A percentile compares a stretch with the other conserved stretches of the same genome.
Evolutionary conservation across 2,329 filamentous ascomycete species (phyloP).

Genomic region (Reticulascus tulasneorum): DNA sequence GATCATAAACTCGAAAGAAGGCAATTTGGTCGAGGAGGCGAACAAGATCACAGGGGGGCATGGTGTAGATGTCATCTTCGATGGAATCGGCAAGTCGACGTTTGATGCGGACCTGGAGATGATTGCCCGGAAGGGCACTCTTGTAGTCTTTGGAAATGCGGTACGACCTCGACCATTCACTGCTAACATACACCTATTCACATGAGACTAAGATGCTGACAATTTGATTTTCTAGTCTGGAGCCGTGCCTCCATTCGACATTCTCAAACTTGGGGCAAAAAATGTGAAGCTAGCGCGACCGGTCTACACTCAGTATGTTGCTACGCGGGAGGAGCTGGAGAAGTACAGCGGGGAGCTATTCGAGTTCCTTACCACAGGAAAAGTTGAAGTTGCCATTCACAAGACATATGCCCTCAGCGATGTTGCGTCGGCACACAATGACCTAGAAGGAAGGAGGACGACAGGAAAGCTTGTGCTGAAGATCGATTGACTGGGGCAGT

Average conservation of each 20-base stretch:
- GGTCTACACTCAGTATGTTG: conserved; percentile 66
- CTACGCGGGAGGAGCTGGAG: conserved; percentile 66
- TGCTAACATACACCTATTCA: no score
- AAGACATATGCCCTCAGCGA: conserved; percentile 74
- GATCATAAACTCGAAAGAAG: conserved; percentile 63
- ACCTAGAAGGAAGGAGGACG: conserved; percentile 78
- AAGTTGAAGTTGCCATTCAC: conserved; percentile 70
- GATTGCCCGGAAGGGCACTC: conserved; percentile 70
- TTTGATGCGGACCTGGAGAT: conserved; percentile 75
- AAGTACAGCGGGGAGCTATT: conserved; percentile 70
- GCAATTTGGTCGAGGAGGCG: conserved; percentile 56
- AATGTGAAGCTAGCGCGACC: conserved; percentile 76
- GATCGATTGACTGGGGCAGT: conserved; percentile 46
- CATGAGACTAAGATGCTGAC: conserved; percentile 9
- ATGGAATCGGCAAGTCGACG: conserved; percentile 80
- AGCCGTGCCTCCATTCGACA: conserved; percentile 64
- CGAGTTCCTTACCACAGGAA: conserved; percentile 62
- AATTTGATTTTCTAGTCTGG: conserved; percentile 51
- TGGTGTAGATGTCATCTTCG: conserved; percentile 76
- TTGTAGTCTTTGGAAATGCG: conserved; percentile 80
- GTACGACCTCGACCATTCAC: conserved; percentile 44
- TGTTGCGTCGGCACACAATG: conserved; percentile 65
- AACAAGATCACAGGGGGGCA: conserved; percentile 66
- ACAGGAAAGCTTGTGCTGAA: conserved; percentile 79
- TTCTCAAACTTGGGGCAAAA: conserved; percentile 61